Evolutionary conservation across 345 rosid species (phyloP).

Genomic region (Ceriops decandra): DNA sequence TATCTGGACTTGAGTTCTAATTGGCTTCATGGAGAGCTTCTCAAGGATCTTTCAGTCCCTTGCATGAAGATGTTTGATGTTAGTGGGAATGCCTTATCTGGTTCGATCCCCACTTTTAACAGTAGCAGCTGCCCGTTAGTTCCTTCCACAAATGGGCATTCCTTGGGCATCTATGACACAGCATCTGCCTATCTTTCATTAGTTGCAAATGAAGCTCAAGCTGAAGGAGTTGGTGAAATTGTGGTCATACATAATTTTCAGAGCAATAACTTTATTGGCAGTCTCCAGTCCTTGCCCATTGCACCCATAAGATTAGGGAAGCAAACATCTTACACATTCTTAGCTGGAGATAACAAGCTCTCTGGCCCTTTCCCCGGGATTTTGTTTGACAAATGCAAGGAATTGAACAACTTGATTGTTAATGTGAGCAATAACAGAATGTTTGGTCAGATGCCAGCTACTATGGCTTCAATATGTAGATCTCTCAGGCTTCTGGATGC

Average conservation of each 20-base stretch:
- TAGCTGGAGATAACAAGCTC: conserved; percentile 31
- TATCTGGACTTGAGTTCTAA: conserved; percentile 36
- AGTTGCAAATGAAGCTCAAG: conserved; percentile 1
- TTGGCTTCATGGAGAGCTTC: conserved; percentile 26
- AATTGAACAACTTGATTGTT: conserved; percentile 24
- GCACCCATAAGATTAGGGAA: conserved; percentile 15
- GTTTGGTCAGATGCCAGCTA: conserved; percentile 20
- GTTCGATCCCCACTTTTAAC: conserved; percentile 24
- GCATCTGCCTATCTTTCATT: not conserved
- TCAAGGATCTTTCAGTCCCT: conserved; percentile 28
- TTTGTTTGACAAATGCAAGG: conserved; percentile 20
- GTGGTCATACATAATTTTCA: conserved; percentile 26
- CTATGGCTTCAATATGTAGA: conserved; percentile 24
- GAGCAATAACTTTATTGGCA: conserved; percentile 25
- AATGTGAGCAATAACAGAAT: conserved; percentile 26
- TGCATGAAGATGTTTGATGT: conserved; percentile 31
- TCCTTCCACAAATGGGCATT: not conserved
- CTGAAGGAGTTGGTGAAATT: conserved; percentile 2
- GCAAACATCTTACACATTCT: conserved; percentile 26
- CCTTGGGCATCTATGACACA: not conserved
- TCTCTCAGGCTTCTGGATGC: conserved; percentile 31
- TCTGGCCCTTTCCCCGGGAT: conserved; percentile 20
- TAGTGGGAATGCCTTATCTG: conserved; percentile 27
- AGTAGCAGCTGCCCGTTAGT: conserved; percentile 13
- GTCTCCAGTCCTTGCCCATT: conserved; percentile 22